These are phyloP conservation scores for Primulina eburnea DNA, from an alignment of 257 asterid genomes.

Conservation along the genomic window DNA sequence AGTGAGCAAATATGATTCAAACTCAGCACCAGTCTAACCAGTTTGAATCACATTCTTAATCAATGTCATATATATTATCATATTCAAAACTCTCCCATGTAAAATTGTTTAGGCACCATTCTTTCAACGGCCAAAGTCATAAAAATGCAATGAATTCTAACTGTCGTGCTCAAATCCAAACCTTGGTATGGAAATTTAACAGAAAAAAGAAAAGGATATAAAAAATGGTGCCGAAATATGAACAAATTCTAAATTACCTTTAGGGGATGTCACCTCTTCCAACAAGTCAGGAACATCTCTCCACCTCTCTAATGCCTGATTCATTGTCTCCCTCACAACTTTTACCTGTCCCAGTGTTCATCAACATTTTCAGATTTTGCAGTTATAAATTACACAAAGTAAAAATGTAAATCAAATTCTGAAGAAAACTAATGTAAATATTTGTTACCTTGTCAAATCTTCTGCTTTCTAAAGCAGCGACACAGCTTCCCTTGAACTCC, in stretches of 20 bases:
- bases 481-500: constrained; percentile 44
- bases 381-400: not conserved
- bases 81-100: too few relatives aligned
- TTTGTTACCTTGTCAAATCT: constrained; percentile 73
- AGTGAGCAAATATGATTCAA: not conserved
- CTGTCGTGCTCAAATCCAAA: not conserved
- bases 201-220: not conserved
- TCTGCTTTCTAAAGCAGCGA: constrained; percentile 56
- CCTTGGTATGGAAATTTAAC: not conserved
- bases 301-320: constrained; percentile 72
- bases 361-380: not conserved
- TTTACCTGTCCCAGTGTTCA: constrained; percentile 49
- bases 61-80: not conserved
- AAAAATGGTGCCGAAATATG: not conserved
- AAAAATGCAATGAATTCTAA: not conserved
- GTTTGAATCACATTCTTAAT: not conserved
- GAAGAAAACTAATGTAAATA: not conserved
- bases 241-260: constrained; percentile 37
- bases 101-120: too few relatives aligned
- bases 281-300: constrained; percentile 43
- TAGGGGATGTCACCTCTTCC: constrained; percentile 42
- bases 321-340: constrained; percentile 82
- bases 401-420: not conserved
- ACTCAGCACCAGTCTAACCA: not conserved
- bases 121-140: too few relatives aligned